Evolutionary conservation across 495 filamentous ascomycete genomes (phyloP).

Genomic region (Penicillium diatomitis): DNA sequence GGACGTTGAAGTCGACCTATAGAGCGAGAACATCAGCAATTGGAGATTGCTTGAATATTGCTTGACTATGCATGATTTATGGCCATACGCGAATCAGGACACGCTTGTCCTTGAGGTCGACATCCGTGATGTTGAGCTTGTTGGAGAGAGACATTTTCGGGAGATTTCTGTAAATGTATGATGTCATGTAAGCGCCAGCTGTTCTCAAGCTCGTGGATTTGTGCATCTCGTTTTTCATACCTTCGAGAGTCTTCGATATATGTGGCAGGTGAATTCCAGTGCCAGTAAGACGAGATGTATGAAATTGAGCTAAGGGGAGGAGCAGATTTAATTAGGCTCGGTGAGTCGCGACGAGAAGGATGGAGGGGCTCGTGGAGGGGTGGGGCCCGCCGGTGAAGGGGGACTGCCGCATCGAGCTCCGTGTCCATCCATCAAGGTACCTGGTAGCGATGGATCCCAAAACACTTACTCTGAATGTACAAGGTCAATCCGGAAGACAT

Average conservation of each 20-base stretch:
- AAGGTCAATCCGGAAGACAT: too few relatives aligned
- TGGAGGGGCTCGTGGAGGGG: slow-evolving; percentile 17
- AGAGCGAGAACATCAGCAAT: slow-evolving; percentile 9
- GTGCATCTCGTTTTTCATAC: too few relatives aligned
- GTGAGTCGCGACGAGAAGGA: slow-evolving; percentile 20
- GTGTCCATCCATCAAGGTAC: background rate
- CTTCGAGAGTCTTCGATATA: too few relatives aligned
- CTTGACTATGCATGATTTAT: background rate
- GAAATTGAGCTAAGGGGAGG: background rate
- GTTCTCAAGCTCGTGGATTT: background rate
- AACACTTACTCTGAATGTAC: too few relatives aligned
- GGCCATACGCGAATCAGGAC: slow-evolving; percentile 86
- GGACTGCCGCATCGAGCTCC: slow-evolving; percentile 10
- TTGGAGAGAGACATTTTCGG: slow-evolving; percentile 89
- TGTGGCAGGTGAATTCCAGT: background rate
- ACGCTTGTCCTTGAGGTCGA: slow-evolving; percentile 95
- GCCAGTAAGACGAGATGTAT: slow-evolving; percentile 1
- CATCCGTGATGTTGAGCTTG: slow-evolving; percentile 93
- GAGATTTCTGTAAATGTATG: slow-evolving; percentile 10
- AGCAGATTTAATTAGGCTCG: slow-evolving; percentile 18
- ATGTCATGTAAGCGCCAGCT: slow-evolving; percentile 2
- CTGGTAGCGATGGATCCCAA: too few relatives aligned
- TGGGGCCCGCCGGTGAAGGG: slow-evolving; percentile 21
- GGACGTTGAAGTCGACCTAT: slow-evolving; percentile 99
- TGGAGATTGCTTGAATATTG: background rate